A percentile compares a stretch with the other conserved stretches of the same genome.
phyloP scores from a whole-genome alignment of 306 rosid species.

The Calophaca sinica region DNA sequence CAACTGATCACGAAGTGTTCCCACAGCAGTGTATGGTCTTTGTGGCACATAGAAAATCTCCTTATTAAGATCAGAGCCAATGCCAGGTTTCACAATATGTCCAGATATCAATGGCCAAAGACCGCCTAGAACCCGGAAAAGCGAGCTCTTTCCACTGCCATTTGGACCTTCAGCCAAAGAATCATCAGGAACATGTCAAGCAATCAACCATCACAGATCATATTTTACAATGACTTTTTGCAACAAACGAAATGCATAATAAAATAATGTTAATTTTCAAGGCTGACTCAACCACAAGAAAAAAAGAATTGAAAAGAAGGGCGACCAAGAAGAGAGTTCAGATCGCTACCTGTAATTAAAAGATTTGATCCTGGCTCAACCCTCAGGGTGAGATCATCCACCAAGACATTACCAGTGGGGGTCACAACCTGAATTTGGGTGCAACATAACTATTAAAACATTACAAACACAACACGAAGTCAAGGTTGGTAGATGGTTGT shows the following conservation, averaged over 20 bases:
- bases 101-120: slow-evolving; percentile 98
- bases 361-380: slow-evolving; percentile 94
- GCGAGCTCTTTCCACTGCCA: slow-evolving; percentile 99
- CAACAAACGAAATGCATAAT: slow-evolving; percentile 17
- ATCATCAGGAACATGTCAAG: slow-evolving; percentile 45
- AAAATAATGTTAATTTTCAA: slow-evolving; percentile 33
- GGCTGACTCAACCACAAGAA: slow-evolving; percentile 64
- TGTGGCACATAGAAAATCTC: slow-evolving; percentile 99
- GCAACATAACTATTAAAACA: slow-evolving; percentile 48
- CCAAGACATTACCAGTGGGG: slow-evolving; percentile 93
- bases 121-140: slow-evolving; percentile 97
- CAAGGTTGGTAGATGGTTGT: slow-evolving; percentile 29
- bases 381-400: slow-evolving; percentile 83
- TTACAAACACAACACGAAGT: slow-evolving; percentile 32
- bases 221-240: background rate
- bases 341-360: slow-evolving; percentile 86
- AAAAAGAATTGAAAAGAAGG: background rate
- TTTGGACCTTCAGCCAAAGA: slow-evolving; percentile 87
- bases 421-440: slow-evolving; percentile 81
- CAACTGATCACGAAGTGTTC: slow-evolving; percentile 97
- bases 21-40: slow-evolving; percentile 99
- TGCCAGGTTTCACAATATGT: slow-evolving; percentile 93
- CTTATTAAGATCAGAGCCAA: slow-evolving; percentile 97
- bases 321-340: slow-evolving; percentile 26
- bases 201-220: slow-evolving; percentile 27